Evolutionary conservation across 345 rosid species (phyloP), one percentile per base, ranked within the genome.

Genomic region (Salix suchowensis): DNA sequence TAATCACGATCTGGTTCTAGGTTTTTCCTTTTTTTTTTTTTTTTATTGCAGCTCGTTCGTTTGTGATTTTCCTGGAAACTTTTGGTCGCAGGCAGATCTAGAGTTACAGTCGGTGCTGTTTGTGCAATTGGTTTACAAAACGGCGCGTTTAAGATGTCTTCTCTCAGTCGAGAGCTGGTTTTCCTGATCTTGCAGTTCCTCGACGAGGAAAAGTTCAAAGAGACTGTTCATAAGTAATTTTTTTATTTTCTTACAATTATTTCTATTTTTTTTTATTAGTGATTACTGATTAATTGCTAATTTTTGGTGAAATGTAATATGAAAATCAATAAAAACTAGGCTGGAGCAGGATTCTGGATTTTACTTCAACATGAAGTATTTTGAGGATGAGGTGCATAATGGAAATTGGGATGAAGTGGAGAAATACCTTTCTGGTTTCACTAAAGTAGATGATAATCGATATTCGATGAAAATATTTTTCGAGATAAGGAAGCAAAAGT

Each of bases 321-420:
- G 64, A 10, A 58, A 58, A 58, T 58, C 11, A 58, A 58, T 58
- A 58, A 73, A 67, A 75, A 46, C n/a, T 85, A 96, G 99, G 89
- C 97, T 96, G 80, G 99, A 96, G 76, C 98, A 93, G 88, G 98
- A 96, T 84, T 93, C 99, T 83, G 99, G 99, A 37, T 96, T 96
- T 88, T 96, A 89, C 97, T 96, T 96, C 82, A 96, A 93, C 82
- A 91, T 93, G 96, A 96, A 92, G 86, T 88, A 96, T 90, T 96
- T 96, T 74, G 99, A 96, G 88, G 99, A 96, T 78, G 98, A 93
- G 86, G 99, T 96, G 74, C 98, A 91, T 55, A 89, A 83, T 78
- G 99, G 99, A 13, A 96, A 92, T 70, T 96, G 99, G 99, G 99
- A 96, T 77, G 99, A 96, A 77, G 98, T 96, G 36, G 99, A 96